Base-by-base conservation (phyloP, 495 filamentous ascomycete genomes). In the Aspergillus cavernicola region DNA sequence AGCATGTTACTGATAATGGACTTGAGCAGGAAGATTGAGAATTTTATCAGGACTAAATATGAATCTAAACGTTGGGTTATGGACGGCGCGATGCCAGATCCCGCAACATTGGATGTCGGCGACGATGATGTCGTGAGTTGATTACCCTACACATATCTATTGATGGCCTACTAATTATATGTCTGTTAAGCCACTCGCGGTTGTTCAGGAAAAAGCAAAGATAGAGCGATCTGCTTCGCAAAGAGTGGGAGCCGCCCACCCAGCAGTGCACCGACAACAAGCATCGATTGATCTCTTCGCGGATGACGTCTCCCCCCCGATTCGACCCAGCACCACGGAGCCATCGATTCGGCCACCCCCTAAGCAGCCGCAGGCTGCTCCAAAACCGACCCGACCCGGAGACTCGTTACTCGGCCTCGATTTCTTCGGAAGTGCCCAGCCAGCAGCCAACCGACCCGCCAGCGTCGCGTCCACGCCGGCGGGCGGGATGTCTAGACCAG, bases 11-110 rank as follows among this genome's bases (percentile, higher is more conserved):
- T 66, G 35, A 57, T 37, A 23, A 28, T 19, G 6, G 3, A 10
- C 13, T 7, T 31, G 33, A 19, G 52, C 41, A 86, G 83, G 38
- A 98, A 98, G 76, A 97, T 98, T 57, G 93, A 97, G 78, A 98
- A 97, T 71, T 98, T 98, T 59, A 96, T 98, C 56, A 83, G 95
- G 37, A 98, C 93, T 31, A 98, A 98, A 70, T 98, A 98, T 68
- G 93, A 98, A 62, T 86, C 90, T 8, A 97, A 96, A 77, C 79
- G 95, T 71, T 98, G 93, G 93, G 88, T 91, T 2, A 96, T 97
- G 92, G 95, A 98, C 52, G 93, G 95, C 3, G 81, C 79, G 10
- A 91, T 97, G 71, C 95, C 95, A 8, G 89, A 97, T 62, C 95
- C 95, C 19, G 77, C 87, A 0, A 89, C 85, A n/a, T 70, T 98